Evolutionary conservation across 352 stramenopile species (phyloP).

Genomic region (Globisporangium perplexum): DNA sequence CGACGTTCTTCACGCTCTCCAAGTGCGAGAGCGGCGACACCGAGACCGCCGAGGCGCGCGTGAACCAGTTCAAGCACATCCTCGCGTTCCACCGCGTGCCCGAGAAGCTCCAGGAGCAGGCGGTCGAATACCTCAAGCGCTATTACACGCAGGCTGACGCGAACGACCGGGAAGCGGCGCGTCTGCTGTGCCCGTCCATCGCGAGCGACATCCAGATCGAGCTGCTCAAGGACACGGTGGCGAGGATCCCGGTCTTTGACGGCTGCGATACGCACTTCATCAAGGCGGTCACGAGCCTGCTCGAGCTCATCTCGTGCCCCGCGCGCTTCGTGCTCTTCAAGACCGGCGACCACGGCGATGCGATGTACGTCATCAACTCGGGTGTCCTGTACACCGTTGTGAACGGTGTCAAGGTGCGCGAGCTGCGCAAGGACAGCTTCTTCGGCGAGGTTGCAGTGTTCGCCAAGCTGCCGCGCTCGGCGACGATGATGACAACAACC

Average conservation of each 20-base stretch:
- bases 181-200: constrained; percentile 64
- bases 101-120: constrained; percentile 34
- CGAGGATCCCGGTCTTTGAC: constrained; percentile 51
- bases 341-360: constrained; percentile 52
- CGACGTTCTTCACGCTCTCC: constrained; percentile 71
- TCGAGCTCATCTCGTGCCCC: constrained; percentile 51
- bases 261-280: constrained; percentile 55
- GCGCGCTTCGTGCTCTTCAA: constrained; percentile 53
- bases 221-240: constrained; percentile 43
- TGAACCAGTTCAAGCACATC: constrained; percentile 66
- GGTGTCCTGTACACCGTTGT: constrained; percentile 57
- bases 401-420: constrained; percentile 56
- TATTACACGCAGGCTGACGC: constrained; percentile 59
- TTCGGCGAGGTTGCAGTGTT: constrained; percentile 68
- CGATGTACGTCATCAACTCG: constrained; percentile 67
- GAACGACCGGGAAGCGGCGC: constrained; percentile 54
- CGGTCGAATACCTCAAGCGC: constrained; percentile 60
- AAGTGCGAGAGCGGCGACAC: constrained; percentile 57
- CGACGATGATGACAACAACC: constrained; percentile 53
- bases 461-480: constrained; percentile 49
- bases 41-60: constrained; percentile 48
- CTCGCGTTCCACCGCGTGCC: constrained; percentile 61
- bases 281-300: constrained; percentile 41
- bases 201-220: constrained; percentile 65
- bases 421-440: constrained; percentile 59